Conservation (phyloP, 208 protist genomes). For the Leptomonas pyrrhocoris region DNA sequence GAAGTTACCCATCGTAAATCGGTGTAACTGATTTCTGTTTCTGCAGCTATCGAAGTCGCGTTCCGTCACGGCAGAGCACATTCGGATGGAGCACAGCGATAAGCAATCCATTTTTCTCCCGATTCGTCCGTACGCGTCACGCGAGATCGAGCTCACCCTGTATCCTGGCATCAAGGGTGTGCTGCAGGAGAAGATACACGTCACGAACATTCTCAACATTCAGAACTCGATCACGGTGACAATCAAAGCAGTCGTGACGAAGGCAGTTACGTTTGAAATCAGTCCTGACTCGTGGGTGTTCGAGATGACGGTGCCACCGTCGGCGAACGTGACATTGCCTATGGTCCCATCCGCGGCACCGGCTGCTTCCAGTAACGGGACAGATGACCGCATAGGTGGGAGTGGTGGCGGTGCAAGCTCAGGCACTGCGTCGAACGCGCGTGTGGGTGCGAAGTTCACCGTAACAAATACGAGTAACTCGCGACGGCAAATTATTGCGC, state of each 20-base stretch:
- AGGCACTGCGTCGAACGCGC: constrained; percentile 19
- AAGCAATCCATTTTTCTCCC: constrained; percentile 63
- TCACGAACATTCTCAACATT: constrained; percentile 78
- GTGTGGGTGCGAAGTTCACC: constrained; percentile 73
- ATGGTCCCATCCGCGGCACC: constrained; percentile 6
- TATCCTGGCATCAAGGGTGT: constrained; percentile 84
- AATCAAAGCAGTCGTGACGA: constrained; percentile 82
- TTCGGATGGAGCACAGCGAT: constrained; percentile 82
- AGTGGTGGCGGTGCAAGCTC: background rate
- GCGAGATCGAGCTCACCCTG: constrained; percentile 81
- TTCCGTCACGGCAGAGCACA: constrained; percentile 84
- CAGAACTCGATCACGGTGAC: constrained; percentile 67
- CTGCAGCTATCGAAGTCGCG: constrained; percentile 78
- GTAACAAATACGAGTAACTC: constrained; percentile 81
- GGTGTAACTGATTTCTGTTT: constrained; percentile 74
- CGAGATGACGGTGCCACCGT: constrained; percentile 57
- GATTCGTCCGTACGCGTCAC: constrained; percentile 80
- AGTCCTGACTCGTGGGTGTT: constrained; percentile 86
- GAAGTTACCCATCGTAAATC: constrained; percentile 79
- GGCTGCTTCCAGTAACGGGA: background rate
- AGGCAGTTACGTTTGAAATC: constrained; percentile 89
- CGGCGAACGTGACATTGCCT: constrained; percentile 16
- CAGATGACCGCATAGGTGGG: background rate
- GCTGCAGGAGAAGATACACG: constrained; percentile 77
- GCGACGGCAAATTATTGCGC: constrained; percentile 57